phyloP scores from a whole-genome alignment of 371 early-diverging fungal genomes.

The Syncephalis plumigaleata region DNA sequence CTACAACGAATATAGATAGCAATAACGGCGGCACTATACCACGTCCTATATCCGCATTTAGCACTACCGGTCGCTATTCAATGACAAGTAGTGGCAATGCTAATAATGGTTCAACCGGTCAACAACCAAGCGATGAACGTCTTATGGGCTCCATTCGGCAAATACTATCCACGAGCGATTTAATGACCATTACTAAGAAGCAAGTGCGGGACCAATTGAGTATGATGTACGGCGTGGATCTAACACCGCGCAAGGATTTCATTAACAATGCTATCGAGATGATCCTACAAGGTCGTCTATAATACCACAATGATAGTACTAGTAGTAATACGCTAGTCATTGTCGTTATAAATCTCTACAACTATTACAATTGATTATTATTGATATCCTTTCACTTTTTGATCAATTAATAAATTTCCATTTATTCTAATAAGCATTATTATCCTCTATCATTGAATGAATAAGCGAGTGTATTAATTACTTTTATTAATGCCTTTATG shows the following conservation, averaged over 20 bases:
- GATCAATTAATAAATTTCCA: too few relatives aligned
- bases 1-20: not conserved
- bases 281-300: constrained; percentile 24
- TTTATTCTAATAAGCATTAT: too few relatives aligned
- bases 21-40: not conserved
- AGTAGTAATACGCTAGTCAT: not conserved
- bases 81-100: not conserved
- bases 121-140: constrained; percentile 34
- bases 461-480: too few relatives aligned
- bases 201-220: constrained; percentile 71
- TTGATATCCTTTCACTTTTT: too few relatives aligned
- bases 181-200: constrained; percentile 68
- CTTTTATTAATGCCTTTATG: too few relatives aligned
- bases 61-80: not conserved
- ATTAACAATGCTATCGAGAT: constrained; percentile 74
- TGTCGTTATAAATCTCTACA: too few relatives aligned
- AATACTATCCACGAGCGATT: constrained; percentile 54
- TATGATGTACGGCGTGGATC: constrained; percentile 52
- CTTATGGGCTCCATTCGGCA: constrained; percentile 51
- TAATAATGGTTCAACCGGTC: too few relatives aligned
- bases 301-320: not conserved
- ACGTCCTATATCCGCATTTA: not conserved
- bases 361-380: too few relatives aligned
- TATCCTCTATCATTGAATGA: too few relatives aligned
- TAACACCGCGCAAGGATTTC: constrained; percentile 56